Evolutionary conservation across 208 protist species (phyloP).

Genomic region (Leishmania guyanensis): DNA sequence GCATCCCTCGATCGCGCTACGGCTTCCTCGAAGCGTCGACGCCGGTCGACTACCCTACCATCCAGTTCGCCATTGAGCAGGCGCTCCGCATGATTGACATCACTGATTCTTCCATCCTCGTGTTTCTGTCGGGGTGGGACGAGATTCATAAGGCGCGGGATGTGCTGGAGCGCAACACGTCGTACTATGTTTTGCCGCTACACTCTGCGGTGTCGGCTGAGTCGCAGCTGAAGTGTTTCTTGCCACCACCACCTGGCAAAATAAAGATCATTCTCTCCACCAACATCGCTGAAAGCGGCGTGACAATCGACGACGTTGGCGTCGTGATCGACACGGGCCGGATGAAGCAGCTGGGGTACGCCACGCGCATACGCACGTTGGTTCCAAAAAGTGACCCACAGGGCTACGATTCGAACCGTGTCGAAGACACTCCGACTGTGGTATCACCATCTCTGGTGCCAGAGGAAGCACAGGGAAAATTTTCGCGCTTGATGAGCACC

Average conservation of each 20-base stretch:
- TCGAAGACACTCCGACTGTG: neutral
- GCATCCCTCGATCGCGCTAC: slow-evolving; percentile 39
- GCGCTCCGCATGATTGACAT: slow-evolving; percentile 77
- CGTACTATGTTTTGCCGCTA: slow-evolving; percentile 79
- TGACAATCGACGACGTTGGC: slow-evolving; percentile 99
- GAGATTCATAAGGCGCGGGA: slow-evolving; percentile 85
- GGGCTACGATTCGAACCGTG: slow-evolving; percentile 33
- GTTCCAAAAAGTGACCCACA: slow-evolving; percentile 34
- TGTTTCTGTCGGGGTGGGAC: slow-evolving; percentile 94
- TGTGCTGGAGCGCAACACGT: slow-evolving; percentile 71
- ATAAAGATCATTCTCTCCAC: slow-evolving; percentile 98
- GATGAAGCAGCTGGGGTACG: slow-evolving; percentile 96
- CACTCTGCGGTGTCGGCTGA: slow-evolving; percentile 95
- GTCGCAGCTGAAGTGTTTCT: slow-evolving; percentile 97
- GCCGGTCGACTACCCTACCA: slow-evolving; percentile 78
- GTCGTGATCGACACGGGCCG: slow-evolving; percentile 98
- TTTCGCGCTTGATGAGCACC: slow-evolving; percentile 71
- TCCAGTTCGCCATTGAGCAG: slow-evolving; percentile 87
- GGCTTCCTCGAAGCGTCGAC: slow-evolving; percentile 61
- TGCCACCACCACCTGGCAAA: slow-evolving; percentile 88
- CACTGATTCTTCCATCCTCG: slow-evolving; percentile 71
- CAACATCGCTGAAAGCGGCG: slow-evolving; percentile 99
- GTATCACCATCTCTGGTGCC: neutral
- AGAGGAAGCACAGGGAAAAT: slow-evolving; percentile 16
- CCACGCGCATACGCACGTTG: slow-evolving; percentile 47